A percentile compares a stretch with the other conserved stretches of the same genome.
Evolutionary conservation across 192 early-diverging fungal genomes (phyloP).

Genomic region (Coemansia sp.): DNA sequence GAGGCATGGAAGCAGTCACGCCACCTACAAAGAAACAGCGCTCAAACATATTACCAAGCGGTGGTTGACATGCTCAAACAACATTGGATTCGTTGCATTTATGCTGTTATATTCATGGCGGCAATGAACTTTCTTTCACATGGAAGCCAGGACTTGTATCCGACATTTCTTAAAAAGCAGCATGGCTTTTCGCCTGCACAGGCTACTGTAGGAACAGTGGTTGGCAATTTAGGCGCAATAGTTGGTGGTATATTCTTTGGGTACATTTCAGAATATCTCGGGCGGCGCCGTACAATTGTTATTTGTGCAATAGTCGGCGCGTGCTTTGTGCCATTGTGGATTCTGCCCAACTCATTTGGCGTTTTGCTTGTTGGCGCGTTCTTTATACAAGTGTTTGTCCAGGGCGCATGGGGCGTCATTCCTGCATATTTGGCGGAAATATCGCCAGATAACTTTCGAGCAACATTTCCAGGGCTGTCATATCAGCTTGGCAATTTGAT

Average conservation of each 20-base stretch:
- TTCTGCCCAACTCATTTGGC: conserved; percentile 42
- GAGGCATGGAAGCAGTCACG: conserved; percentile 52
- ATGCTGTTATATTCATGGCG: conserved; percentile 59
- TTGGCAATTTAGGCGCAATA: conserved; percentile 66
- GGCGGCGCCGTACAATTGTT: conserved; percentile 60
- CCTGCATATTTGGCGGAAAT: conserved; percentile 69
- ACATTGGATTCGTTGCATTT: conserved; percentile 58
- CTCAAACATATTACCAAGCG: conserved; percentile 27
- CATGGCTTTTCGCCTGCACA: conserved; percentile 55
- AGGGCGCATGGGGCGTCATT: conserved; percentile 60
- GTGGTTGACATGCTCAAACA: conserved; percentile 46
- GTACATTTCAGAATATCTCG: conserved; percentile 66
- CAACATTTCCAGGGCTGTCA: conserved; percentile 67
- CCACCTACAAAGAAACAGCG: conserved; percentile 18
- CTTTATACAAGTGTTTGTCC: conserved; percentile 50
- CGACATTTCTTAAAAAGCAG: conserved; percentile 64
- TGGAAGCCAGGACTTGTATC: conserved; percentile 70
- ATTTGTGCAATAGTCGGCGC: conserved; percentile 53
- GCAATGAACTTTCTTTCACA: conserved; percentile 71
- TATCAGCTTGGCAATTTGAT: conserved; percentile 77
- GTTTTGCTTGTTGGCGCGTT: conserved; percentile 45
- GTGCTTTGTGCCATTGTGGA: conserved; percentile 69
- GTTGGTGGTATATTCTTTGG: conserved; percentile 65
- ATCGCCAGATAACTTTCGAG: conserved; percentile 63
- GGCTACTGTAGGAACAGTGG: conserved; percentile 58